phyloP scores from a whole-genome alignment of 2,329 filamentous ascomycete species.

The Purpureocillium lavendulum region DNA sequence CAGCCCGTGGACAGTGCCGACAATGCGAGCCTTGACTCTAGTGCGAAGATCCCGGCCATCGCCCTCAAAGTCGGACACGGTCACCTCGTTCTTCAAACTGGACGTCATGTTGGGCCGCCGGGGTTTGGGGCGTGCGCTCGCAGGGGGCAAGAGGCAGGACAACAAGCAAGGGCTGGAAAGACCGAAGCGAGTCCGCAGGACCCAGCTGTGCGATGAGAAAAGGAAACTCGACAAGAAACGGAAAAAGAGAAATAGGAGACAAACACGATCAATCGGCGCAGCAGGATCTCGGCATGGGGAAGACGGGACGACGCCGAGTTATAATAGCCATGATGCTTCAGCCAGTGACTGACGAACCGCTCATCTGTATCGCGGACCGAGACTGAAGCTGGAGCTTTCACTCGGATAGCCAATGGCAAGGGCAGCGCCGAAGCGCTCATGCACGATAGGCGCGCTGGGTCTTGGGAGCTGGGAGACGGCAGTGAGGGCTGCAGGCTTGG shows the following conservation, averaged over 20 bases:
- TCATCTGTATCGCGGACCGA: too few species aligned
- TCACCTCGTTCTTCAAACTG: conserved; percentile 28
- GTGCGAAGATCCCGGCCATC: conserved; percentile 28
- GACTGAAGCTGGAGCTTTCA: too few species aligned
- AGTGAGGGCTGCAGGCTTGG: too few species aligned
- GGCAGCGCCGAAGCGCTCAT: conserved; percentile 12
- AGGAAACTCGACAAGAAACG: conserved; percentile 6
- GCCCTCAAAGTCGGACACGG: conserved; percentile 40
- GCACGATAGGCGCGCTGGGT: conserved; percentile 14
- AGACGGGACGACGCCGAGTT: too few species aligned
- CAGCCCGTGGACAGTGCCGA: conserved; percentile 33
- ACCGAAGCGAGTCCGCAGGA: conserved; percentile 1
- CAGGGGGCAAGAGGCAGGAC: too few species aligned
- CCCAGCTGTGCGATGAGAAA: conserved; percentile 1
- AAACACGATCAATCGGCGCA: too few species aligned
- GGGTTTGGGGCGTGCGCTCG: too few species aligned
- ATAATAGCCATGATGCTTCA: too few species aligned
- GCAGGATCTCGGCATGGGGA: too few species aligned
- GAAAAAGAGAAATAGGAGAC: background rate
- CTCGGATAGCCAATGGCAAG: conserved; percentile 1
- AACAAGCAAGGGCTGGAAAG: background rate
- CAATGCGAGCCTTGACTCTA: conserved; percentile 27
- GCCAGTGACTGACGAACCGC: too few species aligned
- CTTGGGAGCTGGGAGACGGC: background rate
- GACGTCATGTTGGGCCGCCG: conserved; percentile 16